Conservation (phyloP, 2,329 filamentous ascomycete species). For the Penicillium olsonii region DNA sequence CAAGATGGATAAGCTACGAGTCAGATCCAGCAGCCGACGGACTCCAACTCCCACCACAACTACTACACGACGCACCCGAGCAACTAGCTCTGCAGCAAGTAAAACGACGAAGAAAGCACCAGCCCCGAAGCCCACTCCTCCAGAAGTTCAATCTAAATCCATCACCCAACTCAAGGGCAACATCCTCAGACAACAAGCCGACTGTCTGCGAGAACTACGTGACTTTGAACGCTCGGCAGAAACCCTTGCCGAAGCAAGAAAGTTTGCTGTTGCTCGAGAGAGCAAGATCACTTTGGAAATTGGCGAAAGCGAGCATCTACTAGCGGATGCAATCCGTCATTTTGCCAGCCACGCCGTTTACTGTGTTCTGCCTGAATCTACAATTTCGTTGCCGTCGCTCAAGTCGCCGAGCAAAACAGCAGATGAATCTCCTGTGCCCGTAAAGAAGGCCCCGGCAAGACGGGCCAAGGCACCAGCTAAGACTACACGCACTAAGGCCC, state of each 20-base stretch:
- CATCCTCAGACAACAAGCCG: slow-evolving; percentile 54
- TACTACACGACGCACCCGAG: slow-evolving; percentile 32
- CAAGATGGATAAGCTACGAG: slow-evolving; percentile 45
- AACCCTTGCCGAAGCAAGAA: slow-evolving; percentile 48
- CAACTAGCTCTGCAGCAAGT: slow-evolving; percentile 26
- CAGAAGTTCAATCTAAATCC: slow-evolving; percentile 38
- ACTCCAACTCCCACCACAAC: slow-evolving; percentile 26
- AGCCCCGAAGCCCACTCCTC: slow-evolving; percentile 14
- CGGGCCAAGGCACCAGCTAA: slow-evolving; percentile 30
- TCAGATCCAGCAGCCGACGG: slow-evolving; percentile 31
- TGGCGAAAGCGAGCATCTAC: slow-evolving; percentile 38
- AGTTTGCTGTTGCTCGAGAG: slow-evolving; percentile 46
- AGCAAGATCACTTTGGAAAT: slow-evolving; percentile 61
- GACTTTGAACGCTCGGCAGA: slow-evolving; percentile 60
- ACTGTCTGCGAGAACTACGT: slow-evolving; percentile 47
- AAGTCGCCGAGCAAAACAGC: slow-evolving; percentile 32
- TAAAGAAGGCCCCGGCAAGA: slow-evolving; percentile 25
- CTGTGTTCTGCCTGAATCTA: slow-evolving; percentile 88
- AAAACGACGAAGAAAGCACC: slow-evolving; percentile 24
- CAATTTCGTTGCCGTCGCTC: slow-evolving; percentile 79
- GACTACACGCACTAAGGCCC: slow-evolving; percentile 28
- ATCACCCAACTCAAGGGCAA: slow-evolving; percentile 50
- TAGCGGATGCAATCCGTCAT: slow-evolving; percentile 41
- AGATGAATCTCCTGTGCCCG: slow-evolving; percentile 42
- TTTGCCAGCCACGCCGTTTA: slow-evolving; percentile 81